A percentile compares a stretch with the other conserved stretches of the same genome.
These are phyloP conservation scores for Echinosophora koreensis DNA, from an alignment of 306 rosid species.

Conservation along the genomic window DNA sequence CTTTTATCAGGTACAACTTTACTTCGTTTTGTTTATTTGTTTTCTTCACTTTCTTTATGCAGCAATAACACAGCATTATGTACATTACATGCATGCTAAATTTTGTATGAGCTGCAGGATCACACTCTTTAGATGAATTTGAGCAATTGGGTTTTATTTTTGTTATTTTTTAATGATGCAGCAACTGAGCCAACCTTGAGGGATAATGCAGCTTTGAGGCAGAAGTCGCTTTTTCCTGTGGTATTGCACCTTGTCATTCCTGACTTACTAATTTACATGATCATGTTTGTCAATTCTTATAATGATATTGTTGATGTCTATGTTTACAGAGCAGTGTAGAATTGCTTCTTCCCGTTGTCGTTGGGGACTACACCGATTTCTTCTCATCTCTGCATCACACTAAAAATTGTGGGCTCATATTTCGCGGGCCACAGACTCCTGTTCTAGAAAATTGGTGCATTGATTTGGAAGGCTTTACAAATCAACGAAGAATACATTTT, in stretches of 20 bases:
- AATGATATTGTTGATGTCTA: slow-evolving; percentile 31
- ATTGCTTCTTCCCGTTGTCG: slow-evolving; percentile 83
- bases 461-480: slow-evolving; percentile 39
- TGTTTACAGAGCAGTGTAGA: slow-evolving; percentile 68
- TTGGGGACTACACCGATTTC: slow-evolving; percentile 95
- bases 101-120: slow-evolving; percentile 39
- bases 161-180: slow-evolving; percentile 49
- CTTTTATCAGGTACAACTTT: slow-evolving; percentile 74
- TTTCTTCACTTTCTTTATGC: neutral
- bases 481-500: neutral
- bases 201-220: slow-evolving; percentile 74
- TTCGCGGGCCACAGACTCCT: slow-evolving; percentile 78
- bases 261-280: slow-evolving; percentile 20
- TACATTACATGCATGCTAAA: slow-evolving; percentile 26
- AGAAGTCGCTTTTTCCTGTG: slow-evolving; percentile 75
- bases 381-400: slow-evolving; percentile 83
- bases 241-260: slow-evolving; percentile 54
- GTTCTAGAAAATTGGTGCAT: slow-evolving; percentile 74
- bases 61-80: neutral
- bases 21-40: slow-evolving; percentile 1
- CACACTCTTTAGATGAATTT: neutral
- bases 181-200: slow-evolving; percentile 81
- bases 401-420: slow-evolving; percentile 86
- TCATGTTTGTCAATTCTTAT: slow-evolving; percentile 17
- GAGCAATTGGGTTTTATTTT: slow-evolving; percentile 8